These are phyloP conservation scores for Aspergillus sp. DNA, from an alignment of 2,329 filamentous ascomycete species.

Conservation along the genomic window DNA sequence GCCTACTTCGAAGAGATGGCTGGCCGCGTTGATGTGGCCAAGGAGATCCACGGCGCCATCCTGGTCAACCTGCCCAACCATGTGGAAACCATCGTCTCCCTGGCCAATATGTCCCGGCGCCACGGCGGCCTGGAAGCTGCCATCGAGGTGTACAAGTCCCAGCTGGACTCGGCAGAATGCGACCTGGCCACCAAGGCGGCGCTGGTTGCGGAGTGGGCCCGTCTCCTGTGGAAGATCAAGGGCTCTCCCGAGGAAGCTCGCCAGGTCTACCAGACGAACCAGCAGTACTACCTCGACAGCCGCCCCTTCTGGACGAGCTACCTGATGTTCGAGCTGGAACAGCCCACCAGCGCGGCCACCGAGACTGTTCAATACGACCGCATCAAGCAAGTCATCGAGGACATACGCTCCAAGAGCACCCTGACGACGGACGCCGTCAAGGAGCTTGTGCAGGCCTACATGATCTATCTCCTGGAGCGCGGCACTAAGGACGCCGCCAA, in stretches of 20 bases:
- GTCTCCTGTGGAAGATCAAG: conserved; percentile 82
- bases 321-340: conserved; percentile 82
- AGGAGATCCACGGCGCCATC: conserved; percentile 80
- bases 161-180: conserved; percentile 70
- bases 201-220: conserved; percentile 84
- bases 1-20: conserved; percentile 91
- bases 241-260: conserved; percentile 77
- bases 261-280: conserved; percentile 76
- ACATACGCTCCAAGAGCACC: conserved; percentile 69
- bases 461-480: conserved; percentile 78
- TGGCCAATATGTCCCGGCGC: conserved; percentile 81
- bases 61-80: conserved; percentile 74
- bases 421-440: conserved; percentile 67
- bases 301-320: conserved; percentile 86
- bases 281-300: conserved; percentile 81
- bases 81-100: conserved; percentile 81
- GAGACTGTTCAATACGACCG: conserved; percentile 66
- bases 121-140: conserved; percentile 81
- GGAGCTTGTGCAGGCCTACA: conserved; percentile 73
- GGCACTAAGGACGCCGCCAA: conserved; percentile 82
- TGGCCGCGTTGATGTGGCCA: conserved; percentile 71
- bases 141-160: conserved; percentile 75
- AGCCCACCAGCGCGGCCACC: conserved; percentile 65
- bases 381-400: conserved; percentile 77
- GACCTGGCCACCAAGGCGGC: conserved; percentile 81